Evolutionary conservation across 202 grass and related monocot species (phyloP).

Genomic region (Schoenoplectus tabernaemontani): DNA sequence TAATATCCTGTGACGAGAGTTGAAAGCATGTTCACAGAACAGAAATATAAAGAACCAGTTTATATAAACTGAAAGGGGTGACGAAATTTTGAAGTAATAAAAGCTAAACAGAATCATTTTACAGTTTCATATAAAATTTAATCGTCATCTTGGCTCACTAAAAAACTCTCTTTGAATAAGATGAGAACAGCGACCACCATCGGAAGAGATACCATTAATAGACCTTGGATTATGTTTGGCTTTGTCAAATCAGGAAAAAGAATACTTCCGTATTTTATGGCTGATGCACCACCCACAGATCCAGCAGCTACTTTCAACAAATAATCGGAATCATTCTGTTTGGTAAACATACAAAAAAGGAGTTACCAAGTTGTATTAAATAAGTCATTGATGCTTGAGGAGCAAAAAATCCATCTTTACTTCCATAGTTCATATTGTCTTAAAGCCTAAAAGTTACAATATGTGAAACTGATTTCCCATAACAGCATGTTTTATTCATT

Average conservation of each 20-base stretch:
- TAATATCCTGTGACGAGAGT: neutral
- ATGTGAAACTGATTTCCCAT: neutral
- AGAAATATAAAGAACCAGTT: neutral
- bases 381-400: neutral
- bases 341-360: neutral
- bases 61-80: neutral
- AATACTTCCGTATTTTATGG: conserved; percentile 73
- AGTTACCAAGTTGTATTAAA: neutral
- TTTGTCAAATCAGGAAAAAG: conserved; percentile 65
- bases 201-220: conserved; percentile 67
- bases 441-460: neutral
- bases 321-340: conserved; percentile 56
- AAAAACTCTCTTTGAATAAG: conserved; percentile 47
- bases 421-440: neutral
- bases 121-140: neutral
- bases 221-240: conserved; percentile 59
- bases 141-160: conserved; percentile 14
- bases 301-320: conserved; percentile 51
- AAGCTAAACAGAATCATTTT: neutral
- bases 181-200: conserved; percentile 43
- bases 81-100: neutral
- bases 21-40: neutral
- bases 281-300: conserved; percentile 60
- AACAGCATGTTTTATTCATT: neutral
- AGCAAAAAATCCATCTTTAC: neutral